phyloP scores from a whole-genome alignment of 164 flowering plant species.

The Euptelea pleiosperma region DNA sequence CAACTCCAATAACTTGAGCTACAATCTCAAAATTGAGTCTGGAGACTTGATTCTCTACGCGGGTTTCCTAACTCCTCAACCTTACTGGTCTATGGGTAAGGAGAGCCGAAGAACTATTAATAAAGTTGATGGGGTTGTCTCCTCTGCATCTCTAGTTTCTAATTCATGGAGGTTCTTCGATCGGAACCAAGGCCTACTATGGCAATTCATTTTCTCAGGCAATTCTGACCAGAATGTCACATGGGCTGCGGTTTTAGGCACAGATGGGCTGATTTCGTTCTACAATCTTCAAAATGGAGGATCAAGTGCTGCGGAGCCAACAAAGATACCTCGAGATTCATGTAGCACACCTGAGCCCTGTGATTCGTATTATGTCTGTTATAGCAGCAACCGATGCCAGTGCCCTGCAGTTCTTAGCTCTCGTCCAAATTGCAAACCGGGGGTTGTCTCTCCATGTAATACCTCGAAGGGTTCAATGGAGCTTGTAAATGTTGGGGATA shows the following conservation, averaged over 20 bases:
- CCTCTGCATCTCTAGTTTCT: conserved; percentile 31
- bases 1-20: conserved; percentile 18
- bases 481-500: conserved; percentile 33
- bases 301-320: conserved; percentile 14
- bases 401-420: conserved; percentile 46
- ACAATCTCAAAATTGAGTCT: conserved; percentile 37
- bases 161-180: conserved; percentile 54
- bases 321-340: conserved; percentile 35
- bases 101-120: conserved; percentile 32
- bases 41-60: conserved; percentile 46
- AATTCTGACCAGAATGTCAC: conserved; percentile 29
- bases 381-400: conserved; percentile 28
- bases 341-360: conserved; percentile 50
- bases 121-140: conserved; percentile 26
- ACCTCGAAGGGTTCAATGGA: conserved; percentile 19
- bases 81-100: conserved; percentile 50
- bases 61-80: conserved; percentile 42
- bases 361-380: conserved; percentile 37
- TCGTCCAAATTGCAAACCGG: conserved; percentile 30
- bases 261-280: conserved; percentile 42
- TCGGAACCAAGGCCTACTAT: conserved; percentile 21
- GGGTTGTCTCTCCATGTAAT: conserved; percentile 21
- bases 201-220: conserved; percentile 39
- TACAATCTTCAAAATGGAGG: conserved; percentile 27
- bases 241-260: conserved; percentile 52